These are phyloP conservation scores for Scedosporium apiospermum DNA, from an alignment of 2,329 filamentous ascomycete genomes.

Conservation along the genomic window DNA sequence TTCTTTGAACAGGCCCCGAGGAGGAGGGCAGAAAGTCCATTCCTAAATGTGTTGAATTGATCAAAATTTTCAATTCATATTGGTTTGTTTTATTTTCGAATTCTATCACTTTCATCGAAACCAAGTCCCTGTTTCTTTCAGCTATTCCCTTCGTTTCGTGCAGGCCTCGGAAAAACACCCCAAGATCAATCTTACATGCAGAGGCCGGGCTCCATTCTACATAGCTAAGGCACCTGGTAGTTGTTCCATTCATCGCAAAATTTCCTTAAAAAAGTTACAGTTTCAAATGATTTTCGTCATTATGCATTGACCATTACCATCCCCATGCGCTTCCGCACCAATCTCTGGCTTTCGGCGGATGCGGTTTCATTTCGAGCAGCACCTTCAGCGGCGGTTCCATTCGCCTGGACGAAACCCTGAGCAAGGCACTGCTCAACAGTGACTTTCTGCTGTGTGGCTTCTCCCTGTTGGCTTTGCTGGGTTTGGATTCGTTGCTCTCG, in stretches of 20 bases:
- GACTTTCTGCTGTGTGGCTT: neutral
- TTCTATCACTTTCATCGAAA: too few relatives aligned
- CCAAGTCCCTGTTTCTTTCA: too few relatives aligned
- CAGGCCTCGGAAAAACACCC: too few relatives aligned
- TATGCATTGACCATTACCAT: neutral
- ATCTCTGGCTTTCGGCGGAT: neutral
- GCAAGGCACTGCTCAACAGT: neutral
- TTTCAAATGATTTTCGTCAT: neutral
- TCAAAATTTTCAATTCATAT: too few relatives aligned
- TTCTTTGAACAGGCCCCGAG: too few relatives aligned
- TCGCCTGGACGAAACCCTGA: neutral
- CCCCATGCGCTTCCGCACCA: neutral
- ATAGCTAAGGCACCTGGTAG: too few relatives aligned
- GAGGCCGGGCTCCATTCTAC: too few relatives aligned
- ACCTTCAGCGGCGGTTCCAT: neutral
- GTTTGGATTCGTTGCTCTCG: neutral
- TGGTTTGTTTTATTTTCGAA: too few relatives aligned
- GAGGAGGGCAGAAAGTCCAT: too few relatives aligned
- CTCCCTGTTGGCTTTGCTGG: neutral
- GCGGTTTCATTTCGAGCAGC: neutral
- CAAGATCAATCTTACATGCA: too few relatives aligned
- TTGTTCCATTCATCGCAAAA: neutral
- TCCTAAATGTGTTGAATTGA: too few relatives aligned
- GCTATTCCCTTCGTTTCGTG: too few relatives aligned
- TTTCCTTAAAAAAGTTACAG: neutral